A percentile compares a stretch with the other conserved stretches of the same genome.
These are phyloP conservation scores for Rosa chinensis DNA, from an alignment of 306 rosid species.

Conservation along the genomic window DNA sequence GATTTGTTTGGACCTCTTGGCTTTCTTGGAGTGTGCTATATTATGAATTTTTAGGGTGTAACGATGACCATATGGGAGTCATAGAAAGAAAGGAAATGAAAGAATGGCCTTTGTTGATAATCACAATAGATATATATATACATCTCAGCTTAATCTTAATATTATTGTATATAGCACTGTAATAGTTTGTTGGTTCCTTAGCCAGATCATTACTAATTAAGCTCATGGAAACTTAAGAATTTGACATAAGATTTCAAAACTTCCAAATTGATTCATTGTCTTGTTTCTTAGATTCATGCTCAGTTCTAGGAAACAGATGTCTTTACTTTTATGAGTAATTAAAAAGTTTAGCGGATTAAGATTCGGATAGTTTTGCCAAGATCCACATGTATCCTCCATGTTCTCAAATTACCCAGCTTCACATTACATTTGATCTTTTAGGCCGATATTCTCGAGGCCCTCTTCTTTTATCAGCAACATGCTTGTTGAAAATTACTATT, in stretches of 20 bases:
- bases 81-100: slow-evolving; percentile 21
- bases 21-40: slow-evolving; percentile 4
- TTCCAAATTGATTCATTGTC: background rate
- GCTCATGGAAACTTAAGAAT: background rate
- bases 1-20: slow-evolving; percentile 10
- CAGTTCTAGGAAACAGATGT: background rate
- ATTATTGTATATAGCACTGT: background rate
- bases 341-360: background rate
- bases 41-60: slow-evolving; percentile 28
- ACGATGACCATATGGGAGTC: slow-evolving; percentile 22
- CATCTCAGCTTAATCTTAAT: background rate
- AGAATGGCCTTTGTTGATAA: slow-evolving; percentile 19
- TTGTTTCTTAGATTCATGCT: background rate
- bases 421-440: background rate
- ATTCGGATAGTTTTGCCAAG: background rate
- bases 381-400: background rate
- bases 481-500: background rate
- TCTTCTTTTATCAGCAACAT: background rate
- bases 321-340: background rate
- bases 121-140: background rate
- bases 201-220: background rate
- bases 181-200: slow-evolving; percentile 4
- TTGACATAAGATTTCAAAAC: background rate
- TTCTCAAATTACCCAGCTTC: background rate
- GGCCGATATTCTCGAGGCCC: background rate